Conservation (phyloP, 108 stramenopile genomes). For the Thalassiosira profunda region DNA sequence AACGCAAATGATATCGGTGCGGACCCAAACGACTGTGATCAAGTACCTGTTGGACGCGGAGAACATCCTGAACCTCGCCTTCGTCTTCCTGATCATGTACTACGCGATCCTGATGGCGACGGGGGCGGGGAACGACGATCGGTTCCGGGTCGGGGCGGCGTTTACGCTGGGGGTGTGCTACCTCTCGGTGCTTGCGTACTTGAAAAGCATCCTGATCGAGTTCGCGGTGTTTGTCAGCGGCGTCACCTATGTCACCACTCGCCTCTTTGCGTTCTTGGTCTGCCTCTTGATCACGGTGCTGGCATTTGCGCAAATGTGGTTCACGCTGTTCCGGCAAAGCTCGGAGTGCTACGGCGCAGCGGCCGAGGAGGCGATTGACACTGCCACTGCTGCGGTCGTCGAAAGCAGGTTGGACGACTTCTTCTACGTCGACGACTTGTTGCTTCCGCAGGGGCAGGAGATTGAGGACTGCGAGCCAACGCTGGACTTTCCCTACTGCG, state of each 20-base stretch:
- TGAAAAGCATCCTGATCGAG: slow-evolving; percentile 79
- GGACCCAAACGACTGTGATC: slow-evolving; percentile 48
- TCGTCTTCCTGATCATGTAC: slow-evolving; percentile 71
- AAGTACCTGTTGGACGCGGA: slow-evolving; percentile 66
- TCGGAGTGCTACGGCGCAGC: slow-evolving; percentile 34
- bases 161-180: slow-evolving; percentile 73
- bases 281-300: slow-evolving; percentile 73
- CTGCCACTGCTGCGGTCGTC: background rate
- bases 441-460: background rate
- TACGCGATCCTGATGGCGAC: slow-evolving; percentile 67
- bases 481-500: slow-evolving; percentile 23
- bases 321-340: slow-evolving; percentile 63
- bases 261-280: slow-evolving; percentile 73
- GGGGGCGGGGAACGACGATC: slow-evolving; percentile 27
- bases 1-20: slow-evolving; percentile 63
- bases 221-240: slow-evolving; percentile 90
- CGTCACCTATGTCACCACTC: slow-evolving; percentile 67
- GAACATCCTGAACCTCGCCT: slow-evolving; percentile 75
- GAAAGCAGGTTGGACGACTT: background rate
- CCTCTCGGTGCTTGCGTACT: slow-evolving; percentile 73
- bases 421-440: slow-evolving; percentile 17
- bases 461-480: slow-evolving; percentile 34
- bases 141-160: slow-evolving; percentile 67
- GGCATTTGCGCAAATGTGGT: slow-evolving; percentile 89
- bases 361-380: background rate